Evolutionary conservation across 2,329 filamentous ascomycete species (phyloP).

Genomic region (Samsoniella hepiali): DNA sequence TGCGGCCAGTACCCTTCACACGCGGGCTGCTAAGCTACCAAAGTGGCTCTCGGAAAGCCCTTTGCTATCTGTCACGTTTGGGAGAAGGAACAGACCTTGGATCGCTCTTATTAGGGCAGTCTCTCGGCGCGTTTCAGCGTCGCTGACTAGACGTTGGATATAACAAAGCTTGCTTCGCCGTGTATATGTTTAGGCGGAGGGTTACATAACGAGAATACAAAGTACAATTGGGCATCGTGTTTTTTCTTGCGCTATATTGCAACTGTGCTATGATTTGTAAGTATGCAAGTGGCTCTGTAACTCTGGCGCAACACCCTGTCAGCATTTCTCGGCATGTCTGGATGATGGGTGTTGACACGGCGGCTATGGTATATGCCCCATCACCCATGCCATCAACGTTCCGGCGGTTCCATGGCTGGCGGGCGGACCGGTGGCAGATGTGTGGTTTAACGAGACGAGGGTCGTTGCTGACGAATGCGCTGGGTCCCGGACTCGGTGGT

Average conservation of each 20-base stretch:
- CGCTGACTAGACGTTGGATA: neutral
- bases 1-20: neutral
- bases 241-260: neutral
- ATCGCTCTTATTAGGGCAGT: neutral
- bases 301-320: neutral
- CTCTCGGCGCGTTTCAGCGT: neutral
- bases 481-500: neutral
- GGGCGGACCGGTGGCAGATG: neutral
- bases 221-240: neutral
- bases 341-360: neutral
- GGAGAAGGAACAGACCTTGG: neutral
- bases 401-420: conserved; percentile 3
- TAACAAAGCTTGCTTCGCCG: neutral
- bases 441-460: neutral
- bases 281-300: neutral
- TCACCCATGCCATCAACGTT: neutral
- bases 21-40: neutral
- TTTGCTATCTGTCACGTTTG: neutral
- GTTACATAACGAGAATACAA: neutral
- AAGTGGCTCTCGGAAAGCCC: neutral
- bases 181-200: neutral
- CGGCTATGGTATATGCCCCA: neutral
- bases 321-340: neutral
- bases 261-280: neutral
- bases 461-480: neutral